Percentiles rank a stretch among this genome's conserved stretches.
Conservation (phyloP, 805 yeast species). For the Tetrapisispora nanseiensis region DNA sequence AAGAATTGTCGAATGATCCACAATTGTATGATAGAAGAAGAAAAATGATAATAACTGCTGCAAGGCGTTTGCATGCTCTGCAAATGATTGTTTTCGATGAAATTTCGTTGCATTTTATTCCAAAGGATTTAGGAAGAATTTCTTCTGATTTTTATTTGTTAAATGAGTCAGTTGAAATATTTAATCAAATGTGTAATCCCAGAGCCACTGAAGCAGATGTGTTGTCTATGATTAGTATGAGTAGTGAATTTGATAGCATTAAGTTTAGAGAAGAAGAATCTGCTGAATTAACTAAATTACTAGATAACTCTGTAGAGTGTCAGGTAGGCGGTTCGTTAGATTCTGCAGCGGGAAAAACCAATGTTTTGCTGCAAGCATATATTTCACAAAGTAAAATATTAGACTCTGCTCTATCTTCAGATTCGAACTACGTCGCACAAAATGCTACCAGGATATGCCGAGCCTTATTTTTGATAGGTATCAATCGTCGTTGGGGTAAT, state of each 20-base stretch:
- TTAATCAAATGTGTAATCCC: conserved; percentile 77
- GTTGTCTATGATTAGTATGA: conserved; percentile 77
- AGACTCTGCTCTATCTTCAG: conserved; percentile 78
- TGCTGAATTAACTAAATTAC: conserved; percentile 54
- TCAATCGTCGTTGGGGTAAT: conserved; percentile 85
- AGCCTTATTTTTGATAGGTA: conserved; percentile 77
- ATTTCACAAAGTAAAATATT: conserved; percentile 64
- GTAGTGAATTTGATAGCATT: conserved; percentile 86
- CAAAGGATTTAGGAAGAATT: conserved; percentile 87
- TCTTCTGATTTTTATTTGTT: conserved; percentile 89
- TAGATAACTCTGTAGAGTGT: conserved; percentile 58
- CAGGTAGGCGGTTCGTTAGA: conserved; percentile 73
- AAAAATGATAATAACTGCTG: conserved; percentile 69
- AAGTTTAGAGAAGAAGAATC: conserved; percentile 84
- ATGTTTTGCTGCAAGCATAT: conserved; percentile 77
- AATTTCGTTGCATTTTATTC: conserved; percentile 59
- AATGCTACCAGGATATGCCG: conserved; percentile 89
- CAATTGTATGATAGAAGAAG: conserved; percentile 62
- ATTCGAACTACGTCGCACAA: conserved; percentile 88
- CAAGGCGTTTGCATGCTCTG: conserved; percentile 67
- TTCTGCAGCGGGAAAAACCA: conserved; percentile 76
- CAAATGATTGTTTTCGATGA: conserved; percentile 95
- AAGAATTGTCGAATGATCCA: conserved; percentile 76
- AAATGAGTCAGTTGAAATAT: conserved; percentile 78
- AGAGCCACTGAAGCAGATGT: conserved; percentile 88